Conservation (phyloP, 2,329 filamentous ascomycete genomes). For the Aspergillaceae sp. region DNA sequence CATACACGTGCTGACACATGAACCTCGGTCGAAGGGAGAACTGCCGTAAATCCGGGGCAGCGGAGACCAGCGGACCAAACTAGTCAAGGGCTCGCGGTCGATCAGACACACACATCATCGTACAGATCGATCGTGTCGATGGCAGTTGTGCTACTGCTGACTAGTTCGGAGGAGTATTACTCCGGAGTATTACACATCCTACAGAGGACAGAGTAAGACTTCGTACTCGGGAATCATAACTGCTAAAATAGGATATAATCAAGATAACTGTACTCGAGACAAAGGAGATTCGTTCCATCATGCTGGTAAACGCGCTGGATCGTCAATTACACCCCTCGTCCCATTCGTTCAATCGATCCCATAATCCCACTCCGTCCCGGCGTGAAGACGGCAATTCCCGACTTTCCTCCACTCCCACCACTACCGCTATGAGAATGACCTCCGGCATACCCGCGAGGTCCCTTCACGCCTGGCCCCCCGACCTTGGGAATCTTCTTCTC, state of each 20-base stretch:
- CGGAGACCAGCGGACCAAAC: not conserved
- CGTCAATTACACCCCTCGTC: conserved; percentile 35
- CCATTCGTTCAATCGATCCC: conserved; percentile 84
- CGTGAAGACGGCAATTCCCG: conserved; percentile 28
- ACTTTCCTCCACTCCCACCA: conserved; percentile 25
- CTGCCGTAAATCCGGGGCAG: not conserved
- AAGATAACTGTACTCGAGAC: not conserved
- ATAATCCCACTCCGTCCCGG: conserved; percentile 62
- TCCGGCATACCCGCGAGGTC: conserved; percentile 13
- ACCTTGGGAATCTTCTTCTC: conserved; percentile 25
- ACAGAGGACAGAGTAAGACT: too few species aligned
- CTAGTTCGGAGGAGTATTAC: too few species aligned
- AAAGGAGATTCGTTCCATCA: not conserved
- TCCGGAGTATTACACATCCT: too few species aligned
- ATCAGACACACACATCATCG: too few species aligned
- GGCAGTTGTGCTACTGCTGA: too few species aligned
- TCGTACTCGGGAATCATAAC: not conserved
- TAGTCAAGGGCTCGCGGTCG: too few species aligned
- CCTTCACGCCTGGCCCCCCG: conserved; percentile 18
- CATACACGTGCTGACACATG: too few species aligned
- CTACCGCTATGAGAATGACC: too few species aligned
- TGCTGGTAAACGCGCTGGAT: not conserved
- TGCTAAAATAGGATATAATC: not conserved
- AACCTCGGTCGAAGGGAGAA: too few species aligned
- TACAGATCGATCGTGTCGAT: too few species aligned